A percentile compares a stretch with the other conserved stretches of the same genome.
phyloP scores from a whole-genome alignment of 2,329 filamentous ascomycete genomes.

The Fusarium proliferatum region DNA sequence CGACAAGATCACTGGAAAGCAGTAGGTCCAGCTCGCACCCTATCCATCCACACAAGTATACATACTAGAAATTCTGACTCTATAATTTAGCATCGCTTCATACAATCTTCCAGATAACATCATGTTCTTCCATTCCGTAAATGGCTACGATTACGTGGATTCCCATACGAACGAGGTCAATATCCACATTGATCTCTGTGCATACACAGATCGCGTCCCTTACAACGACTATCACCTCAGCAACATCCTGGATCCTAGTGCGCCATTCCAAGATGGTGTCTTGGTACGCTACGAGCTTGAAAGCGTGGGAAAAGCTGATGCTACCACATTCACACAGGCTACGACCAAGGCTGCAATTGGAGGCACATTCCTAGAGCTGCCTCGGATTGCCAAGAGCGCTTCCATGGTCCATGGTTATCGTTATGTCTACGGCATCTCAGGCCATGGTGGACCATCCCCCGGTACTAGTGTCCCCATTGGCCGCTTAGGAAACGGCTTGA shows the following conservation, averaged over 20 bases:
- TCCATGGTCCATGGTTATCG: neutral
- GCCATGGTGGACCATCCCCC: neutral
- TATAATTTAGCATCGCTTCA: neutral
- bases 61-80: accelerated
- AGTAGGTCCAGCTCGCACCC: neutral
- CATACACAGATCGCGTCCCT: too few relatives aligned
- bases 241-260: too few relatives aligned
- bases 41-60: too few relatives aligned
- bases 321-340: neutral
- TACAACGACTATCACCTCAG: too few relatives aligned
- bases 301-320: neutral
- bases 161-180: too few relatives aligned
- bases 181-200: too few relatives aligned
- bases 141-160: too few relatives aligned
- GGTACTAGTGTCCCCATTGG: neutral
- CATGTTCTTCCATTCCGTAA: too few relatives aligned
- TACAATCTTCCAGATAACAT: neutral
- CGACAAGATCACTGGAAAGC: neutral
- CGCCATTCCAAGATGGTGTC: neutral
- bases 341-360: neutral
- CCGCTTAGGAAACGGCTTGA: neutral
- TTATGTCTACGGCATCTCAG: neutral
- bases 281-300: neutral
- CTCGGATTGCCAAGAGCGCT: neutral
- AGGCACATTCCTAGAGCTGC: neutral